These are phyloP conservation scores for Sambucus nigra DNA, from an alignment of 129 eudicot species.

Conservation along the genomic window DNA sequence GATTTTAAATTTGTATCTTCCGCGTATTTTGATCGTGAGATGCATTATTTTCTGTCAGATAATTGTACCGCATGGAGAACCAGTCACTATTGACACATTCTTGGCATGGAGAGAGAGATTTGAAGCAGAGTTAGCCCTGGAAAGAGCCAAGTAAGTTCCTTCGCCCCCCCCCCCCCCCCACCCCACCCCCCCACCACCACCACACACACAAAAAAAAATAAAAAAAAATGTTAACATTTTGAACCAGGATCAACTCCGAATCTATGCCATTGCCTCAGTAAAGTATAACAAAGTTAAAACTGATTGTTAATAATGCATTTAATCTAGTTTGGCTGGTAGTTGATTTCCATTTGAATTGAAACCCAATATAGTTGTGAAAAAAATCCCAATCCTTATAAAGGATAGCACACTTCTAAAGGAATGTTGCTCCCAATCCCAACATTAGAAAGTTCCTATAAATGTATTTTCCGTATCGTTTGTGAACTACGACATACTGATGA, in stretches of 20 bases:
- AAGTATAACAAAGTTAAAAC: too few relatives aligned
- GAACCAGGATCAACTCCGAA: background rate
- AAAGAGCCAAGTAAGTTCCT: conserved; percentile 83
- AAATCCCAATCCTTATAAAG: background rate
- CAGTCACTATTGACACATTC: conserved; percentile 85
- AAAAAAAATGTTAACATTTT: too few relatives aligned
- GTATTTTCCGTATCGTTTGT: too few relatives aligned
- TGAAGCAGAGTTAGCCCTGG: conserved; percentile 93
- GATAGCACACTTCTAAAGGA: background rate
- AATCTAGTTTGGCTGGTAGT: background rate
- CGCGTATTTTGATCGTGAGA: background rate
- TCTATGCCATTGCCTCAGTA: background rate
- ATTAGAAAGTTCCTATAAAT: background rate
- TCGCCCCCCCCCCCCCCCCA: too few relatives aligned
- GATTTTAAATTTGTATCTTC: background rate
- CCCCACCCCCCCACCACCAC: too few relatives aligned
- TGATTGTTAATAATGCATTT: background rate
- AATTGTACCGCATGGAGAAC: conserved; percentile 88
- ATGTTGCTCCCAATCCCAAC: background rate
- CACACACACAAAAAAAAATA: too few relatives aligned
- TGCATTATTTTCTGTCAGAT: conserved; percentile 31
- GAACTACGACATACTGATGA: too few relatives aligned
- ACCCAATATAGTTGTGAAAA: background rate
- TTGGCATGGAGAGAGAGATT: conserved; percentile 87
- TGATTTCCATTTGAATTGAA: background rate